Base-by-base conservation (phyloP, 208 protist species). In the Crithidia mellificae region DNA sequence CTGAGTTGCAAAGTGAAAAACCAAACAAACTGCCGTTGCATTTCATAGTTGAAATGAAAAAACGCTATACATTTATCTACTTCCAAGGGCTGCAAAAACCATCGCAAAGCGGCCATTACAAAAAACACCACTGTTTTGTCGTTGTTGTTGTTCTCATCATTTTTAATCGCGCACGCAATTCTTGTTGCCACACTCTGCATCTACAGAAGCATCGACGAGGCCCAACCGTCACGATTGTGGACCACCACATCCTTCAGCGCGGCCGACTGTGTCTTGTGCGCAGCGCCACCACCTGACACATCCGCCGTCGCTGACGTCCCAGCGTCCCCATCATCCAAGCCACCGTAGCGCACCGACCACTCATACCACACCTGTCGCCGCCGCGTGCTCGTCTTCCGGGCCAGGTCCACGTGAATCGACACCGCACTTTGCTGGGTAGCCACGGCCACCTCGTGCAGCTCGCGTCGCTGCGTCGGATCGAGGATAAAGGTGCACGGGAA, bases 401-500 rank as follows among this genome's bases (percentile, higher is more conserved):
- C 63, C 43, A 93, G 30, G 17, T 68, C 34, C 20, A 92, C 44
- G 7, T 68, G 55, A 20, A 94, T 32, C 14, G 47, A 15, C 15
- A 80, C 66, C 11, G 52, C 49, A 17, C 50, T 27, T 29, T 38
- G 54, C 20, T 34, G 1, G 11, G 24, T 27, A 8, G 56, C 34
- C 2, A 47, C 32, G 6, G 27, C 53, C 25, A 83, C 59, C 39
- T 87, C 79, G 61, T 67, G n/a, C 34, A 85, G 43, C 52, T 82
- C 72, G 20, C 58, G 25, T 30, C 50, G 63, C 51, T 72, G 66
- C 15, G 61, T 41, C 22, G 86, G 85, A n/a, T 83, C 80, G 1
- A 92, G 39, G 0, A 87, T 57, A 57, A 96, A 84, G 25, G 87
- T 53, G 74, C 78, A 89, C 0, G 91, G 91, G 69, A 96, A 96